Conservation (phyloP, 306 rosid genomes). For the Prunus davidiana region DNA sequence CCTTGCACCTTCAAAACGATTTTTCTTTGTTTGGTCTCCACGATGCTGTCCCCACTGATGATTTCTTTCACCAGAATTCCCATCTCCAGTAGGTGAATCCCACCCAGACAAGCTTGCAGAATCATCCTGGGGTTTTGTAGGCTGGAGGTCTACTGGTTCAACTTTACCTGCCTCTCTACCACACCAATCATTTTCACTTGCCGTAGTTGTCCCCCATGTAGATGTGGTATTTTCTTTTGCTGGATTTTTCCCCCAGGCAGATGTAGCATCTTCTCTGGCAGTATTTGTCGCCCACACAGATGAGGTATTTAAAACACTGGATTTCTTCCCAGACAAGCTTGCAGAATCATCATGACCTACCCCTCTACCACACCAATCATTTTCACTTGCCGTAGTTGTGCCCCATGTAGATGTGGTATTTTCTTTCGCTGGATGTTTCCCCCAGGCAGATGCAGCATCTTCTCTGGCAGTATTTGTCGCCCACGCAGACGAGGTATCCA, state of each 20-base stretch:
- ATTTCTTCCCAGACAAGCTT: slow-evolving; percentile 27
- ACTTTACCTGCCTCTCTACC: slow-evolving; percentile 7
- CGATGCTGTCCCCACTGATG: slow-evolving; percentile 54
- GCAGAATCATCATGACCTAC: slow-evolving; percentile 16
- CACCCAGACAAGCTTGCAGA: slow-evolving; percentile 44
- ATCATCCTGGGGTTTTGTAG: slow-evolving; percentile 15
- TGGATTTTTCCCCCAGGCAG: slow-evolving; percentile 1
- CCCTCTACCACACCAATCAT: slow-evolving; percentile 13
- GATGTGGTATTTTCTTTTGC: neutral
- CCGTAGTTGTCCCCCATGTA: neutral
- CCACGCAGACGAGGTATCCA: slow-evolving; percentile 9
- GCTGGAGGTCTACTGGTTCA: slow-evolving; percentile 16
- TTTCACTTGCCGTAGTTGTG: neutral
- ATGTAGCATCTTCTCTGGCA: neutral
- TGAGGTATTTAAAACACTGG: neutral
- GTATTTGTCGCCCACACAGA: neutral
- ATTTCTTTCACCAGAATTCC: slow-evolving; percentile 29
- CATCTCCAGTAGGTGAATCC: slow-evolving; percentile 49
- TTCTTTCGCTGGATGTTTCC: neutral
- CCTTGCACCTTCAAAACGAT: slow-evolving; percentile 54
- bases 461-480: neutral
- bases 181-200: slow-evolving; percentile 14
- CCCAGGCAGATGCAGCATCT: neutral
- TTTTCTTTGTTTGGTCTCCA: slow-evolving; percentile 45
- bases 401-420: slow-evolving; percentile 9